phyloP scores from a whole-genome alignment of 768 basidiomycete species.

The Lepiota brunneoincarnata region DNA sequence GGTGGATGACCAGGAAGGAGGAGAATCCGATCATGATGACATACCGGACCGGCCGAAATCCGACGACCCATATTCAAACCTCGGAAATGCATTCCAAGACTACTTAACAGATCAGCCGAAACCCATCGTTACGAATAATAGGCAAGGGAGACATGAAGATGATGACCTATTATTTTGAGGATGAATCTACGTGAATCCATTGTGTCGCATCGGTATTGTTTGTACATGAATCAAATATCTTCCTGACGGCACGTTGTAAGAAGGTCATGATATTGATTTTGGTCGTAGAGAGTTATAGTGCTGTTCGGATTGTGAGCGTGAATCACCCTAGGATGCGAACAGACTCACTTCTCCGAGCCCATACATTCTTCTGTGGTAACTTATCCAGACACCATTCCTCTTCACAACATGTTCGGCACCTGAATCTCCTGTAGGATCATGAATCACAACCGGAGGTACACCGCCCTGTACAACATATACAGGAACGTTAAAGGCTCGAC shows the following conservation, averaged over 20 bases:
- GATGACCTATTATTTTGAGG: constrained; percentile 67
- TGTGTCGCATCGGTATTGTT: constrained; percentile 4
- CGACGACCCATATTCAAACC: constrained; percentile 79
- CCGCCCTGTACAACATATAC: constrained; percentile 91
- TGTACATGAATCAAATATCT: constrained; percentile 10
- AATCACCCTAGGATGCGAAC: neutral
- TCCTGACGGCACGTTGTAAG: neutral
- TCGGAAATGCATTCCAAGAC: constrained; percentile 74
- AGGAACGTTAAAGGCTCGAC: constrained; percentile 74
- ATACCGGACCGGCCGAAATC: constrained; percentile 26
- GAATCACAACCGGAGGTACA: constrained; percentile 79
- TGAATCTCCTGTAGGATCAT: constrained; percentile 51
- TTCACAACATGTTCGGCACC: constrained; percentile 24
- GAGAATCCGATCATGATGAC: constrained; percentile 21
- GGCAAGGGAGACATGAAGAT: constrained; percentile 42
- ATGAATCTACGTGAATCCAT: neutral
- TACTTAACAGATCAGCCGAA: constrained; percentile 73
- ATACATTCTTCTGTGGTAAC: constrained; percentile 93
- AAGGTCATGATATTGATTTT: constrained; percentile 24
- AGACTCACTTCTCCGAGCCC: constrained; percentile 87
- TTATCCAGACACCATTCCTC: constrained; percentile 60
- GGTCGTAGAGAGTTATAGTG: constrained; percentile 88
- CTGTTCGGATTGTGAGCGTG: constrained; percentile 34
- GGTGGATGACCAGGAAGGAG: constrained; percentile 28
- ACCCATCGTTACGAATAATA: constrained; percentile 47